These are phyloP conservation scores for Sungouiella thailandica DNA, from an alignment of 805 yeast genomes.

Conservation along the genomic window DNA sequence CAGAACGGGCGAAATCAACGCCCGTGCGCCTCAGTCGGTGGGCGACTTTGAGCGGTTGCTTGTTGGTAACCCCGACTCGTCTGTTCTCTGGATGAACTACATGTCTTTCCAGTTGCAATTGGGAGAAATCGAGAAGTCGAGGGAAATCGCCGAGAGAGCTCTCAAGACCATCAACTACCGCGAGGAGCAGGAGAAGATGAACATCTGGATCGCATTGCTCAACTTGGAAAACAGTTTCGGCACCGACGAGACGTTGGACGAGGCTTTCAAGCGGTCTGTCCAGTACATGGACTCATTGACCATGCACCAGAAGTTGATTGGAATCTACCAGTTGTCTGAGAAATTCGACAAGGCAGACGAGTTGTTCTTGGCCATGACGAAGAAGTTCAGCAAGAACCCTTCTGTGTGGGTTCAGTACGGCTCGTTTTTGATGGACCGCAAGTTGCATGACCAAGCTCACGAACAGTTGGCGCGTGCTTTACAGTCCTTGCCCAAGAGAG, in stretches of 20 bases:
- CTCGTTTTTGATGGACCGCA: constrained; percentile 61
- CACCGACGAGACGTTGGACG: constrained; percentile 72
- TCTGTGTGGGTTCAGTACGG: constrained; percentile 83
- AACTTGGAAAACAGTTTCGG: constrained; percentile 96
- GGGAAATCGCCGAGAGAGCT: constrained; percentile 91
- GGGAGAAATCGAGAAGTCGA: constrained; percentile 90
- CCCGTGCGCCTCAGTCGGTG: constrained; percentile 87
- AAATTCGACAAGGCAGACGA: constrained; percentile 66
- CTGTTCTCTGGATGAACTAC: constrained; percentile 94
- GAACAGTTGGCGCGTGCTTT: constrained; percentile 71
- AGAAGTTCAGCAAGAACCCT: constrained; percentile 69
- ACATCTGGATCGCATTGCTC: constrained; percentile 92
- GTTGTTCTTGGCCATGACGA: constrained; percentile 61
- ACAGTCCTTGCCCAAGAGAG: constrained; percentile 62
- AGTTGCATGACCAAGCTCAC: constrained; percentile 57
- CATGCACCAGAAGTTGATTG: constrained; percentile 75
- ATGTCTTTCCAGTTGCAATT: constrained; percentile 97
- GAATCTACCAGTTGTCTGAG: constrained; percentile 70
- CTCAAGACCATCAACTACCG: constrained; percentile 83
- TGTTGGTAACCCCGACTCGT: constrained; percentile 89
- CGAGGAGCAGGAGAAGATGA: constrained; percentile 88
- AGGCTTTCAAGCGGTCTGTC: constrained; percentile 74
- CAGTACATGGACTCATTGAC: constrained; percentile 87
- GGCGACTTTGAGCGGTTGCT: constrained; percentile 88
- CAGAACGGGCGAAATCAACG: constrained; percentile 75